phyloP scores from a whole-genome alignment of 805 yeast genomes.

The Wickerhamiella azyma region DNA sequence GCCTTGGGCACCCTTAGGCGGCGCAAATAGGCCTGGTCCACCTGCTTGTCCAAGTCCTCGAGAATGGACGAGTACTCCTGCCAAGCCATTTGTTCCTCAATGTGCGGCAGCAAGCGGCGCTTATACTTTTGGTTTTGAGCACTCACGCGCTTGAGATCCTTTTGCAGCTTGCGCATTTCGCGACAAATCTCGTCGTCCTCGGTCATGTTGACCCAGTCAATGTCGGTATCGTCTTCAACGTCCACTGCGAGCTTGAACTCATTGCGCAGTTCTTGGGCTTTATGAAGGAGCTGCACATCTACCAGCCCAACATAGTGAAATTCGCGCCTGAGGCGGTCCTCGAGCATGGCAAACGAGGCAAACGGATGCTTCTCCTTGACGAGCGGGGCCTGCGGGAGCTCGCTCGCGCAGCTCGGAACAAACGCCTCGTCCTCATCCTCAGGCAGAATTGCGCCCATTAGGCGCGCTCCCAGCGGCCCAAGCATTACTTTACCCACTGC shows the following conservation, averaged over 20 bases:
- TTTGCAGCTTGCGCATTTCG: conserved; percentile 64
- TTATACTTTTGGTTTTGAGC: conserved; percentile 55
- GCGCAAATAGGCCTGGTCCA: conserved; percentile 83
- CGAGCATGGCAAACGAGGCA: conserved; percentile 66
- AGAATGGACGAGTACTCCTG: conserved; percentile 82
- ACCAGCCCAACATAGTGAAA: conserved; percentile 81
- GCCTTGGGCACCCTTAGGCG: conserved; percentile 63
- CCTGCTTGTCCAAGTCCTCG: conserved; percentile 92
- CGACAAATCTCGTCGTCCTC: conserved; percentile 92
- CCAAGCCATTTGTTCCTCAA: conserved; percentile 85
- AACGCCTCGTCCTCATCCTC: conserved; percentile 23
- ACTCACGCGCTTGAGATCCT: conserved; percentile 46
- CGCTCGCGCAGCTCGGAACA: conserved; percentile 5
- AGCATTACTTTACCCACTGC: conserved; percentile 69
- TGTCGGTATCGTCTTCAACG: conserved; percentile 21
- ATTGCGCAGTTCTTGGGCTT: conserved; percentile 21
- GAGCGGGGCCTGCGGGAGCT: conserved; percentile 9
- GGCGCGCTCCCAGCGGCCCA: conserved; percentile 80
- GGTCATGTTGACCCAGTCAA: conserved; percentile 63
- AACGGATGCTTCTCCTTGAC: conserved; percentile 13
- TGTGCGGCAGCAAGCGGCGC: conserved; percentile 47
- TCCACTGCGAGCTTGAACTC: conserved; percentile 19
- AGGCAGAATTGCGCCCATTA: conserved; percentile 60
- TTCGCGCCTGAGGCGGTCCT: conserved; percentile 78
- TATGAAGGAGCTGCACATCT: conserved; percentile 23